Evolutionary conservation across 768 basidiomycete species (phyloP).

Genomic region (Psilocybe subaeruginosa): DNA sequence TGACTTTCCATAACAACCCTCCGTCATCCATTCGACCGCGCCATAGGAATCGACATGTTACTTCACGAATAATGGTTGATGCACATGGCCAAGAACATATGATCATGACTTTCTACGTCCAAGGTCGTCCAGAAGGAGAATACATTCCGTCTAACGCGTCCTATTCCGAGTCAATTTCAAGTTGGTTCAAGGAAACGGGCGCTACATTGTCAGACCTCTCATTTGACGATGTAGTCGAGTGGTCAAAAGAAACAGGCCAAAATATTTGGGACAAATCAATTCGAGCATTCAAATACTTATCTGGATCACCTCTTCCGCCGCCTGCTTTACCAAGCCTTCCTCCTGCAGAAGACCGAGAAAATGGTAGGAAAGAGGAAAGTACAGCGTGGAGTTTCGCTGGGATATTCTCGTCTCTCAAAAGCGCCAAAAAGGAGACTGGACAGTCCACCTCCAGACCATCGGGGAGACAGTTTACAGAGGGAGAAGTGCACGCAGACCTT

Average conservation of each 20-base stretch:
- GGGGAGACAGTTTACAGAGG: constrained; percentile 62
- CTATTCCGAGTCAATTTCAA: constrained; percentile 44
- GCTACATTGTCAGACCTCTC: constrained; percentile 52
- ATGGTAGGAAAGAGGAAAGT: constrained; percentile 31
- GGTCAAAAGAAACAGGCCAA: constrained; percentile 44
- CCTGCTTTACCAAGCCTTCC: constrained; percentile 32
- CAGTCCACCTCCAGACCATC: constrained; percentile 34
- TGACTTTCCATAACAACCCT: constrained; percentile 81
- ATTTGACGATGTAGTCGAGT: constrained; percentile 53
- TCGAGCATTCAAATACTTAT: constrained; percentile 71
- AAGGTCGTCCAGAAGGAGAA: constrained; percentile 55
- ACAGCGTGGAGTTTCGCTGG: constrained; percentile 62
- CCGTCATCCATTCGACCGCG: constrained; percentile 76
- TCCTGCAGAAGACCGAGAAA: constrained; percentile 28
- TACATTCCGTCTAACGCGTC: constrained; percentile 37
- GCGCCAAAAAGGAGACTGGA: constrained; percentile 26
- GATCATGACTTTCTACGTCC: constrained; percentile 82
- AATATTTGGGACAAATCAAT: constrained; percentile 52
- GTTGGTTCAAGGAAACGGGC: constrained; percentile 46
- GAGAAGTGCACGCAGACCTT: constrained; percentile 81
- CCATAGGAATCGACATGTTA: constrained; percentile 82
- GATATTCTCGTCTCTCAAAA: constrained; percentile 68
- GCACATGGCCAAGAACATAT: constrained; percentile 79
- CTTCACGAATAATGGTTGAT: constrained; percentile 77
- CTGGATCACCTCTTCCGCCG: constrained; percentile 57